phyloP scores from a whole-genome alignment of 306 rosid species.

The Begonia masoniana region DNA sequence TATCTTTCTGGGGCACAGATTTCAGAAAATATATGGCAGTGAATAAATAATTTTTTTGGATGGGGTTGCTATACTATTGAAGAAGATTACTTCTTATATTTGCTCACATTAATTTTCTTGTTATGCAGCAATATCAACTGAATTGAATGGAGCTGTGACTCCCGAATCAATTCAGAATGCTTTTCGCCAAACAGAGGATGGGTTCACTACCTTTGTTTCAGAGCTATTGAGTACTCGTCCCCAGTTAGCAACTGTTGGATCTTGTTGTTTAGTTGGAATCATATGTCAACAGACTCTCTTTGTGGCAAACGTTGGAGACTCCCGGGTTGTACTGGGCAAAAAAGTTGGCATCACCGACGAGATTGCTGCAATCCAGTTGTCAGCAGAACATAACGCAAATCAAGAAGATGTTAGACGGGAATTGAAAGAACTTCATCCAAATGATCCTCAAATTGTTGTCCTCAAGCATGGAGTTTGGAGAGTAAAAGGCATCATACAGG shows the following conservation, averaged over 20 bases:
- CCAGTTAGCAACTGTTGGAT: slow-evolving; percentile 61
- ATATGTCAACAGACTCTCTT: slow-evolving; percentile 63
- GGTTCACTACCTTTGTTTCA: slow-evolving; percentile 54
- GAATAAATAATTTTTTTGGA: no score
- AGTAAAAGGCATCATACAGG: slow-evolving; percentile 97
- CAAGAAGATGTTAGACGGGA: slow-evolving; percentile 59
- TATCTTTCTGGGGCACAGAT: no score
- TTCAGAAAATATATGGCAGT: no score
- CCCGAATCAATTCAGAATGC: slow-evolving; percentile 49
- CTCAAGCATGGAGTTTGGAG: slow-evolving; percentile 88
- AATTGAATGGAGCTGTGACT: slow-evolving; percentile 48
- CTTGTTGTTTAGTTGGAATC: slow-evolving; percentile 83
- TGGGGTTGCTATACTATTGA: no score
- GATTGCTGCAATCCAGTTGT: slow-evolving; percentile 68
- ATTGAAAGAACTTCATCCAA: slow-evolving; percentile 53
- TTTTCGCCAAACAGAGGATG: slow-evolving; percentile 58
- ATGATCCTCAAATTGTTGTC: slow-evolving; percentile 76
- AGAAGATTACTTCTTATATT: no score
- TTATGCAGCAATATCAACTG: slow-evolving; percentile 48
- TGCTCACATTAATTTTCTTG: slow-evolving; percentile 6
- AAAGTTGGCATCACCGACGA: slow-evolving; percentile 77
- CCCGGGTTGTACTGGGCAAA: slow-evolving; percentile 80
- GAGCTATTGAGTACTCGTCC: slow-evolving; percentile 50
- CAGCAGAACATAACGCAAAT: slow-evolving; percentile 83
- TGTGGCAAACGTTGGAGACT: slow-evolving; percentile 77